A percentile compares a stretch with the other conserved stretches of the same genome.
Conservation (phyloP, 2,329 filamentous ascomycete genomes). For the Phialophora tarda region DNA sequence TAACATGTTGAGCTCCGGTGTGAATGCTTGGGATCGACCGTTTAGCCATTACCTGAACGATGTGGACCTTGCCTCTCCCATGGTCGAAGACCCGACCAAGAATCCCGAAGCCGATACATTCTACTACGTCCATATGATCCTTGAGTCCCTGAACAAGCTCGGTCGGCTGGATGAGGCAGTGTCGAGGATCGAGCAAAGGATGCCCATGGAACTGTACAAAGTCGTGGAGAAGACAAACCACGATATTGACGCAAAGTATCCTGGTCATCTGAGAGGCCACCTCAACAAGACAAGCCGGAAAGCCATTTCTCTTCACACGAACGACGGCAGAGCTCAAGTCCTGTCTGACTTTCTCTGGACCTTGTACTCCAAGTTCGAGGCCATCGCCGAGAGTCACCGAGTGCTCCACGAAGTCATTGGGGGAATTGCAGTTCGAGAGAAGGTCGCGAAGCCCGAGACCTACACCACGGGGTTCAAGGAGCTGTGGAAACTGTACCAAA, state of each 20-base stretch:
- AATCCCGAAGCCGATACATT: slow-evolving; percentile 97
- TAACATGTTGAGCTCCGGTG: slow-evolving; percentile 29
- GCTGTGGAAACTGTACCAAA: slow-evolving; percentile 96
- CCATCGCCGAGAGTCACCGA: slow-evolving; percentile 93
- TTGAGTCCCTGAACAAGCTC: slow-evolving; percentile 89
- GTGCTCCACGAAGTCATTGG: slow-evolving; percentile 91
- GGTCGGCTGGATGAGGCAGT: slow-evolving; percentile 83
- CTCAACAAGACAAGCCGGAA: slow-evolving; percentile 55
- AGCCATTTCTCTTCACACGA: slow-evolving; percentile 71
- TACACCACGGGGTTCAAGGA: slow-evolving; percentile 91
- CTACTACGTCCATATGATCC: slow-evolving; percentile 83
- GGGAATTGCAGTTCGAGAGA: slow-evolving; percentile 82
- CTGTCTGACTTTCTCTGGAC: slow-evolving; percentile 92
- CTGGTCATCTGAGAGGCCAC: slow-evolving; percentile 69
- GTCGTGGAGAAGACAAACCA: slow-evolving; percentile 95
- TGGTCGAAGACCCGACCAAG: slow-evolving; percentile 85
- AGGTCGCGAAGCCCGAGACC: slow-evolving; percentile 64
- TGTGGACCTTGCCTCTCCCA: slow-evolving; percentile 60
- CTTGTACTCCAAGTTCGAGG: slow-evolving; percentile 94
- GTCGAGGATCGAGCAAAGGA: slow-evolving; percentile 86
- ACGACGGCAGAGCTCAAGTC: slow-evolving; percentile 78
- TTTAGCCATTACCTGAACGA: slow-evolving; percentile 63
- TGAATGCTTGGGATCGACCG: slow-evolving; percentile 57
- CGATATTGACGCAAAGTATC: slow-evolving; percentile 90
- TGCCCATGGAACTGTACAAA: slow-evolving; percentile 90